Conservation (phyloP, 176 grass and related monocot genomes). For the Areca catechu region DNA sequence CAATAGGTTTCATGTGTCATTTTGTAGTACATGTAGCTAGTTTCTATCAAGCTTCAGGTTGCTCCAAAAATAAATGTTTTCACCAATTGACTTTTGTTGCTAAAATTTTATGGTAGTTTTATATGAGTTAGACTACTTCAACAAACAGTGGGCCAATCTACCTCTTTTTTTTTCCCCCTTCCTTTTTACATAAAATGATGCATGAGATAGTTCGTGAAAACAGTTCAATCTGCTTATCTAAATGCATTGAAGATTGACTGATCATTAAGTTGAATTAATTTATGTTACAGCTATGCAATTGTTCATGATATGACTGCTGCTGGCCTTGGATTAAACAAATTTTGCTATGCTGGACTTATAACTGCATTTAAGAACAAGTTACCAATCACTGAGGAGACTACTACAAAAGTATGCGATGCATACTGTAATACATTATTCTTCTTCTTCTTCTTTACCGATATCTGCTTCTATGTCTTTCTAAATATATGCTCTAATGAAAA, state of each 20-base stretch:
- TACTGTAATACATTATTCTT: not conserved
- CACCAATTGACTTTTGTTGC: too few relatives aligned
- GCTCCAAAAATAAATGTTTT: not conserved
- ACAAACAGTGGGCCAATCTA: not conserved
- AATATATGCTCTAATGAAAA: conserved; percentile 23
- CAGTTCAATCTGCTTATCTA: too few relatives aligned
- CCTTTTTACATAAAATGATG: conserved; percentile 7
- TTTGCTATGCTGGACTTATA: conserved; percentile 97
- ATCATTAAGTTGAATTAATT: conserved; percentile 14
- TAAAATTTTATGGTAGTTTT: too few relatives aligned
- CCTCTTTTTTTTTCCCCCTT: conserved; percentile 1
- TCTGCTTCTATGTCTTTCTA: not conserved
- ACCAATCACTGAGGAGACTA: conserved; percentile 55
- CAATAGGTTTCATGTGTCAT: not conserved
- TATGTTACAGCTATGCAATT: conserved; percentile 60
- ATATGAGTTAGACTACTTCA: too few relatives aligned
- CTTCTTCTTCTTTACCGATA: too few relatives aligned
- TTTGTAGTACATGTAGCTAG: not conserved
- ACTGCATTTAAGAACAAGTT: conserved; percentile 88
- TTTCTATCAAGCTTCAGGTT: not conserved
- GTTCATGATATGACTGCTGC: conserved; percentile 95
- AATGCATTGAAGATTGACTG: not conserved
- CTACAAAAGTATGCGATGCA: conserved; percentile 43
- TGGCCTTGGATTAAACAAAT: conserved; percentile 88
- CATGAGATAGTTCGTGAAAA: not conserved